Evolutionary conservation across 2,329 filamentous ascomycete genomes (phyloP).

Genomic region (Polychaeton citri): DNA sequence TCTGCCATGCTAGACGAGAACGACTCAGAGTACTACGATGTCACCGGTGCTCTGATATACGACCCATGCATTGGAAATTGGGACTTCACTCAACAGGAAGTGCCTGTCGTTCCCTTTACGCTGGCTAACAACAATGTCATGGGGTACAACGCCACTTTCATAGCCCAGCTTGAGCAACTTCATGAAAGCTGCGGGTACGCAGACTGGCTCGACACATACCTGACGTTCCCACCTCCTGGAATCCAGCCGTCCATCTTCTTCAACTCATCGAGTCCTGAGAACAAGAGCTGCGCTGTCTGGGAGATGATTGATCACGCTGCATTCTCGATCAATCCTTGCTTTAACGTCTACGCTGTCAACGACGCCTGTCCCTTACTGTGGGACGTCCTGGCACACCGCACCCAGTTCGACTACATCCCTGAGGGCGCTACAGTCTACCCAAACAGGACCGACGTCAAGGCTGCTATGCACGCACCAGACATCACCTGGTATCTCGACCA

Average conservation of each 20-base stretch:
- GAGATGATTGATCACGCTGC: constrained; percentile 27
- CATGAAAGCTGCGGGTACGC: constrained; percentile 47
- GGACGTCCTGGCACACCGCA: constrained; percentile 57
- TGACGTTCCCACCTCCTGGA: constrained; percentile 20
- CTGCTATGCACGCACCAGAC: constrained; percentile 34
- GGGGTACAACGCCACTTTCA: constrained; percentile 48
- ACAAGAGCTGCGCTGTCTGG: constrained; percentile 11
- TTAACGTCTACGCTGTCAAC: constrained; percentile 20
- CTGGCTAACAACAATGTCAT: constrained; percentile 49
- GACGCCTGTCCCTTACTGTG: constrained; percentile 43
- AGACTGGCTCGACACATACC: constrained; percentile 41
- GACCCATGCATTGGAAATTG: constrained; percentile 47
- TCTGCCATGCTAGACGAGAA: constrained; percentile 50
- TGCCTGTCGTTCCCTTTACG: constrained; percentile 41
- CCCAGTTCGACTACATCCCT: constrained; percentile 49
- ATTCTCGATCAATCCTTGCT: constrained; percentile 18
- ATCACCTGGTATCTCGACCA: constrained; percentile 43
- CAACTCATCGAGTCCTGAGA: neutral
- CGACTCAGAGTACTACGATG: constrained; percentile 52
- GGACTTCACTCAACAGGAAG: constrained; percentile 36
- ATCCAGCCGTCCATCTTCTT: neutral
- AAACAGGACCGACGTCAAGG: constrained; percentile 25
- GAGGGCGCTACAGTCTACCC: constrained; percentile 53
- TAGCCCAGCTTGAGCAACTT: constrained; percentile 37
- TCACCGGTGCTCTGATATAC: constrained; percentile 58